Base-by-base conservation (phyloP, 805 yeast species). In the Cyberlindnera xishuangbannaensis region DNA sequence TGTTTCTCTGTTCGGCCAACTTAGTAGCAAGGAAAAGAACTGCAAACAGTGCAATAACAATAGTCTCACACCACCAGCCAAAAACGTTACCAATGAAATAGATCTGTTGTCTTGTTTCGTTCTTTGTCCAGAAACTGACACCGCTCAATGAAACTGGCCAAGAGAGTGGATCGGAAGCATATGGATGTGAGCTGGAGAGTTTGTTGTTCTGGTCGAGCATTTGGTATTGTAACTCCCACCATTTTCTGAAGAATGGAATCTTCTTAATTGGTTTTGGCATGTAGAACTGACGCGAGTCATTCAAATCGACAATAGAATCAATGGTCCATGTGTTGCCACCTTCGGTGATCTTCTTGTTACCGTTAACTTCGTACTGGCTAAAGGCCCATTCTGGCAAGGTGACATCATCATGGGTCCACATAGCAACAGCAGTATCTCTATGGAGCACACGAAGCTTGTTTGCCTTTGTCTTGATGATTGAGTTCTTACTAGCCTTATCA, bases 201-300 rank as follows among this genome's bases (percentile, higher is more conserved):
- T 80, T 78, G 63, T 90, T 92, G 64, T 92, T 92, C 53, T 88
- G 95, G 41, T 77, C 75, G 67, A 92, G 87, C 98, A 92, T 92
- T 40, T 73, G 67, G 19, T 68, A 59, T 63, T 92, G 98, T 41
- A 88, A 67, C 61, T 92, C 97, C 61, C 76, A 65, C 87, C 95
- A 92, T 60, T 92, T 92, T 40, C 66, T 71, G 45, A 85, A 69
- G 65, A 92, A 92, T 36, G 95, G 78, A 30, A 84, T 48, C 9
- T 59, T 58, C 47, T 69, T 77, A 13, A 79, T 69, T 20, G 65
- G 61, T 51, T 81, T 83, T 29, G 90, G 88, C 25, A 71, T 67
- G 48, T 75, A 76, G n/a, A 58, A 51, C 27, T 68, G 64, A 61
- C 97, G 76, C 8, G 56, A 56, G 39, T 83, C 95, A 15, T 62